Conservation (phyloP, 2,329 filamentous ascomycete species). For the Colletotrichum viniferum region DNA sequence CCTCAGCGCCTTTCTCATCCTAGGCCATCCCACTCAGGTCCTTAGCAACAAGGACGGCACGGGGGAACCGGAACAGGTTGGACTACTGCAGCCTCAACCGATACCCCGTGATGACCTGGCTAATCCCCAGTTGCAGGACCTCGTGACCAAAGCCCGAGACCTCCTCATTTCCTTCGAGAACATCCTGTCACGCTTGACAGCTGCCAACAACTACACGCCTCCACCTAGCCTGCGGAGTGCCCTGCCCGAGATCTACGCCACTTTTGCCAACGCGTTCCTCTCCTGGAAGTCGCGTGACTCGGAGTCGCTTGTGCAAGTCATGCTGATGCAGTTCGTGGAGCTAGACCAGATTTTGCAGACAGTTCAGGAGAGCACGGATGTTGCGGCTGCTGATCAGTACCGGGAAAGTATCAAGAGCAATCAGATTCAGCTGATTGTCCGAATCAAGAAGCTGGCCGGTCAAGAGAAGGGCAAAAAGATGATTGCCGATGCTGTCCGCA, state of each 20-base stretch:
- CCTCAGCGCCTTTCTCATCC: constrained; percentile 78
- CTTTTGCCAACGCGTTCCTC: constrained; percentile 80
- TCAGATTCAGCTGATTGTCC: constrained; percentile 77
- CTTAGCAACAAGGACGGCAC: constrained; percentile 72
- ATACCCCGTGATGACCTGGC: constrained; percentile 57
- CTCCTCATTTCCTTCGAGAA: constrained; percentile 80
- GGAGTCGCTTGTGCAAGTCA: constrained; percentile 77
- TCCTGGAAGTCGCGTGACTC: constrained; percentile 85
- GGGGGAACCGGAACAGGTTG: constrained; percentile 62
- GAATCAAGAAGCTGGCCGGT: constrained; percentile 80
- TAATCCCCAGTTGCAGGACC: constrained; percentile 69
- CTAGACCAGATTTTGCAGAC: constrained; percentile 84
- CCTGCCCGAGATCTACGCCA: constrained; percentile 72
- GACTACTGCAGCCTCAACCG: constrained; percentile 44
- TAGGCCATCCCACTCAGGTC: constrained; percentile 79
- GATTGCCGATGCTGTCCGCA: constrained; percentile 76
- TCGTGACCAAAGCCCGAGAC: constrained; percentile 79
- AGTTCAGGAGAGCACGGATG: constrained; percentile 78
- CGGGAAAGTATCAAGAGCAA: constrained; percentile 81
- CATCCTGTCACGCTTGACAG: constrained; percentile 68
- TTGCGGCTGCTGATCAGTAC: constrained; percentile 77
- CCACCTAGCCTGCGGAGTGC: constrained; percentile 65
- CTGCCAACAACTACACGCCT: constrained; percentile 70
- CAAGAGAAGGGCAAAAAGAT: constrained; percentile 72
- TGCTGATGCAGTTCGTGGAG: constrained; percentile 86